A percentile compares a stretch with the other conserved stretches of the same genome.
These are phyloP conservation scores for Tolypocladium amazonense DNA, from an alignment of 2,329 filamentous ascomycete species.

Conservation along the genomic window DNA sequence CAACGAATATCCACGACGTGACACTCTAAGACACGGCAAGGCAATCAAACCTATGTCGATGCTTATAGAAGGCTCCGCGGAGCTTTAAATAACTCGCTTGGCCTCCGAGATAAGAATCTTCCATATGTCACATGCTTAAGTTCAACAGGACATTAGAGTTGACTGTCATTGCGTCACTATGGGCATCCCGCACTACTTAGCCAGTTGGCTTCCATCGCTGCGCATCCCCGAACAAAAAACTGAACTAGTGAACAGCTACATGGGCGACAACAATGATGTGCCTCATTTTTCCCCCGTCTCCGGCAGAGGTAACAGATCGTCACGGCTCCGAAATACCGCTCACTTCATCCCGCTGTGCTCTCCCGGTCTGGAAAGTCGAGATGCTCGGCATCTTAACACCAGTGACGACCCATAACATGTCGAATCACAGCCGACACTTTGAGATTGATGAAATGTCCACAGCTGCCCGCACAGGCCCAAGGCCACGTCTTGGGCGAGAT, in stretches of 20 bases:
- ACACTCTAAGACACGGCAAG: no score
- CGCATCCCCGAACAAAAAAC: constrained; percentile 10
- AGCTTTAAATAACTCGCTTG: neutral
- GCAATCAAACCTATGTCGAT: neutral
- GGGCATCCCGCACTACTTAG: constrained; percentile 10
- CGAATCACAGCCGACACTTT: neutral
- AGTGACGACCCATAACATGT: no score
- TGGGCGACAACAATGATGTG: neutral
- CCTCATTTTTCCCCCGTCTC: neutral
- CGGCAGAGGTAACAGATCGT: neutral
- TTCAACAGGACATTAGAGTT: constrained; percentile 1
- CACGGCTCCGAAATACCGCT: constrained; percentile 1
- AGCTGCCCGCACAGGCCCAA: neutral
- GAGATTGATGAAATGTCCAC: neutral
- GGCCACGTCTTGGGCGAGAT: neutral
- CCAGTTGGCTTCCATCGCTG: constrained; percentile 6
- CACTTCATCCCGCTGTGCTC: neutral
- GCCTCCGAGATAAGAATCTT: neutral
- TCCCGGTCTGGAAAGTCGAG: neutral
- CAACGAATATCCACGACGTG: neutral
- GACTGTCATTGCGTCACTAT: constrained; percentile 17
- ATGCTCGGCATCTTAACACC: neutral
- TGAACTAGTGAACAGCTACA: constrained; percentile 15
- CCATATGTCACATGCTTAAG: neutral
- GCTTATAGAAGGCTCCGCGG: neutral